These are phyloP conservation scores for Lactifluus piperatus DNA, from an alignment of 768 basidiomycete species.

Conservation along the genomic window DNA sequence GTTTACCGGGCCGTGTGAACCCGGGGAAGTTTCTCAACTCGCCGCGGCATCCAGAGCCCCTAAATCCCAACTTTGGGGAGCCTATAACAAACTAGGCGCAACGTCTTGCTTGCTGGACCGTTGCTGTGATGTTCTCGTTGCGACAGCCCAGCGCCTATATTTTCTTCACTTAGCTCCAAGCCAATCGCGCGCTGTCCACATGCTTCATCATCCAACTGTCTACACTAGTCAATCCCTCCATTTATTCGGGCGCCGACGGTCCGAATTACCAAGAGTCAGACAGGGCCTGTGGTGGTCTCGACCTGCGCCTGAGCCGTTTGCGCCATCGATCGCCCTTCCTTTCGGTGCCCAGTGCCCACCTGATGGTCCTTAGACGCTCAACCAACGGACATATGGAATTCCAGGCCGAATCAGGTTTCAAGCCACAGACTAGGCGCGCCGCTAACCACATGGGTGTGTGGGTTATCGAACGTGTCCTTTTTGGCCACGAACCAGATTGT, in stretches of 20 bases:
- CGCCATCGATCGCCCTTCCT: not conserved
- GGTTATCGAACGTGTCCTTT: no score
- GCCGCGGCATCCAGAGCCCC: not conserved
- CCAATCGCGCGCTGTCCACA: not conserved
- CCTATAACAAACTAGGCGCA: not conserved
- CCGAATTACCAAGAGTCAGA: conserved; percentile 1
- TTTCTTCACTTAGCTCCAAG: not conserved
- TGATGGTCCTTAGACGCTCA: not conserved
- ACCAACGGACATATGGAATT: conserved; percentile 18
- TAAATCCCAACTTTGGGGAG: not conserved
- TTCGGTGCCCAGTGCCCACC: not conserved
- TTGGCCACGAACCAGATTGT: not conserved
- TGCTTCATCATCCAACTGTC: not conserved
- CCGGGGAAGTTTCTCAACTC: not conserved
- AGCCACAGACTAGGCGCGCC: not conserved
- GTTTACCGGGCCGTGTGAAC: not conserved
- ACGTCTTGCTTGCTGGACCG: not conserved
- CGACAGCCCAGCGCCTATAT: conserved; percentile 8
- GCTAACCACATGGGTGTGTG: not conserved
- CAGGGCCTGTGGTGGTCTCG: conserved; percentile 4
- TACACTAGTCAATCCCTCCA: not conserved
- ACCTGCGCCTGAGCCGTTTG: conserved; percentile 1
- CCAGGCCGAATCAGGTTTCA: conserved; percentile 6
- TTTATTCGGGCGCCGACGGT: not conserved
- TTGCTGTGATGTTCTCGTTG: not conserved